phyloP scores from a whole-genome alignment of 768 basidiomycete genomes.

The Naganishia vaughanmartiniae region DNA sequence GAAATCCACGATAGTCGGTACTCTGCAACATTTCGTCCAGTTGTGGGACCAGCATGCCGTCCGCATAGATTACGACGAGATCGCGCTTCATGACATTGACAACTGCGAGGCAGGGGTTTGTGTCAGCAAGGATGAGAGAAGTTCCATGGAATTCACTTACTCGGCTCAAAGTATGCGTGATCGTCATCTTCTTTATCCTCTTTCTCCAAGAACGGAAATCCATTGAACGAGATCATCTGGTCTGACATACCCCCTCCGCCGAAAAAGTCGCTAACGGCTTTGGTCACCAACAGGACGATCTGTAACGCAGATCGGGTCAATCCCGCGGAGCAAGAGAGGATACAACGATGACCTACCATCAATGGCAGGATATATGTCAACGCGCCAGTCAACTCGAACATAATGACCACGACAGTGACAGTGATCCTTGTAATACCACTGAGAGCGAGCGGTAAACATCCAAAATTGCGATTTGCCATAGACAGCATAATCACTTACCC shows the following conservation, averaged over 20 bases:
- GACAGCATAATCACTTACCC: conserved; percentile 58
- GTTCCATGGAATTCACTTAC: conserved; percentile 55
- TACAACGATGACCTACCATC: conserved; percentile 64
- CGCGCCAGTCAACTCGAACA: conserved; percentile 98
- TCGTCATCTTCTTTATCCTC: conserved; percentile 62
- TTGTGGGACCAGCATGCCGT: conserved; percentile 59
- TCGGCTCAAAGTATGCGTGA: conserved; percentile 82
- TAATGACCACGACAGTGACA: conserved; percentile 96
- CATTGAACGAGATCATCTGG: conserved; percentile 94
- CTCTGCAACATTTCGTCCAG: conserved; percentile 69
- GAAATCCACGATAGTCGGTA: conserved; percentile 84
- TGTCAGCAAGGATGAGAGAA: conserved; percentile 5
- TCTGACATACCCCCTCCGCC: conserved; percentile 94
- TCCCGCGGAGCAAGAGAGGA: background rate
- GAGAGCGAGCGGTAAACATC: conserved; percentile 5
- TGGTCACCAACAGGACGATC: conserved; percentile 95
- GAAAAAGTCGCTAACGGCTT: conserved; percentile 91
- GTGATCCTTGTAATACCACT: conserved; percentile 97
- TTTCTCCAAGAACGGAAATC: conserved; percentile 94
- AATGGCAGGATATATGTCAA: conserved; percentile 94
- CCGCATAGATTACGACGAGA: conserved; percentile 67
- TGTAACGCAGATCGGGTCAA: conserved; percentile 50
- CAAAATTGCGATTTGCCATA: background rate
- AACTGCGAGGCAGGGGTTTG: conserved; percentile 56
- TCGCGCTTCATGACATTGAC: conserved; percentile 86